These are phyloP conservation scores for Ophiostoma ips DNA, from an alignment of 2,329 filamentous ascomycete species.

Conservation along the genomic window DNA sequence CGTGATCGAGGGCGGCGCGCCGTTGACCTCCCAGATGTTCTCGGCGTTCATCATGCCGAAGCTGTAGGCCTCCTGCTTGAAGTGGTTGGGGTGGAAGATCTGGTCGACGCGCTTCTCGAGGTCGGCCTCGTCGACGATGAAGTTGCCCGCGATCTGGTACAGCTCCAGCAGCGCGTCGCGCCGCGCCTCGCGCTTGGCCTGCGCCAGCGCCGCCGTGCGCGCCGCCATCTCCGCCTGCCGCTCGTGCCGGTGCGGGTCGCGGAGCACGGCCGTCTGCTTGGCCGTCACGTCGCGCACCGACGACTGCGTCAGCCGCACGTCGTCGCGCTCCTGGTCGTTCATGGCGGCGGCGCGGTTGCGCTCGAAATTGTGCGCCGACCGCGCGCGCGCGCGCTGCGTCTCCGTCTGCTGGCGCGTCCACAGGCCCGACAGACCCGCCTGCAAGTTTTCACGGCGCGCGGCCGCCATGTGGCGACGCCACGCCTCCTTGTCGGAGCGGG, in stretches of 20 bases:
- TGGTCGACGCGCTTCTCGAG: slow-evolving; percentile 59
- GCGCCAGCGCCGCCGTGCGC: slow-evolving; percentile 29
- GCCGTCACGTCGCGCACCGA: slow-evolving; percentile 43
- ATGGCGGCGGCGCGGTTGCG: slow-evolving; percentile 34
- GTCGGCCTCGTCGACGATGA: slow-evolving; percentile 73
- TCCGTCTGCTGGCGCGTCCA: slow-evolving; percentile 46
- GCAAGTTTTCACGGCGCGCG: slow-evolving; percentile 55
- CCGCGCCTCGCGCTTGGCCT: slow-evolving; percentile 43
- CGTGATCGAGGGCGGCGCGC: slow-evolving; percentile 30
- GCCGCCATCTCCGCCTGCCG: slow-evolving; percentile 31
- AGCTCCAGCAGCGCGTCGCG: slow-evolving; percentile 67
- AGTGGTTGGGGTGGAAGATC: slow-evolving; percentile 56
- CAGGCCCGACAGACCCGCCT: slow-evolving; percentile 55
- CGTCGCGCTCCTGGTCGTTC: slow-evolving; percentile 58
- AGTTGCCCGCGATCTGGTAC: slow-evolving; percentile 76
- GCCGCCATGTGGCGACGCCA: slow-evolving; percentile 67
- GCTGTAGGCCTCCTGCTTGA: slow-evolving; percentile 27
- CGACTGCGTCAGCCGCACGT: slow-evolving; percentile 53
- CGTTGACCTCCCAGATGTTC: slow-evolving; percentile 39
- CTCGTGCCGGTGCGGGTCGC: slow-evolving; percentile 48
- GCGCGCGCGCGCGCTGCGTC: slow-evolving; percentile 17
- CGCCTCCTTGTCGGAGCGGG: slow-evolving; percentile 26
- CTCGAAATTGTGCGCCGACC: slow-evolving; percentile 29
- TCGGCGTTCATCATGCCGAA: slow-evolving; percentile 18
- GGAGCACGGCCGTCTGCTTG: slow-evolving; percentile 35